Percentiles rank a stretch among this genome's conserved stretches.
These are phyloP conservation scores for Calonectria pseudoturangicola DNA, from an alignment of 2,329 filamentous ascomycete genomes.

Conservation along the genomic window DNA sequence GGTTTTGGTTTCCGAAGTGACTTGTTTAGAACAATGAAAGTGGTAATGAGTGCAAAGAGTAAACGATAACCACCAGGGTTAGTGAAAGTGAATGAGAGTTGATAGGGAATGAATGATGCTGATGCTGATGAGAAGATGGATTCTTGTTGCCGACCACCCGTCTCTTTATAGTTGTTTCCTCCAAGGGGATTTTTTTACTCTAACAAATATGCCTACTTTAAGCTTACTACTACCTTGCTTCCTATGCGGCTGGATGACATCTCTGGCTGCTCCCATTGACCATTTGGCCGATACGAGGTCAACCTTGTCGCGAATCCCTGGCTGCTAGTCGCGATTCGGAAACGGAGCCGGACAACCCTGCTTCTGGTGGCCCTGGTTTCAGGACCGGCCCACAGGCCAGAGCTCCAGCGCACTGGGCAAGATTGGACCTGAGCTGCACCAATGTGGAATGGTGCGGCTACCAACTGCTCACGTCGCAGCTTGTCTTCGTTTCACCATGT, in stretches of 20 bases:
- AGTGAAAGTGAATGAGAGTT: constrained; percentile 38
- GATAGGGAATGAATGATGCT: constrained; percentile 35
- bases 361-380: constrained; percentile 18
- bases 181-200: background rate
- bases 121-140: constrained; percentile 21
- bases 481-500: constrained; percentile 8
- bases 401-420: constrained; percentile 8
- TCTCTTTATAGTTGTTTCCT: constrained; percentile 16
- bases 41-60: constrained; percentile 41
- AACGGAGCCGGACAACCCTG: background rate
- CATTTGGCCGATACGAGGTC: constrained; percentile 19
- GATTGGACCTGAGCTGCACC: constrained; percentile 1
- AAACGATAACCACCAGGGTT: constrained; percentile 51
- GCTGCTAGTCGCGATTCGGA: constrained; percentile 18
- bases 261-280: background rate
- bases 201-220: constrained; percentile 18
- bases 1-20: constrained; percentile 3
- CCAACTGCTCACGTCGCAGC: background rate
- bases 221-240: background rate
- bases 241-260: constrained; percentile 7
- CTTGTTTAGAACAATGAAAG: constrained; percentile 5
- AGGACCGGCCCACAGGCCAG: constrained; percentile 21
- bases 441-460: constrained; percentile 29
- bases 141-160: background rate
- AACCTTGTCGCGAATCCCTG: constrained; percentile 4